Evolutionary conservation across 2,329 filamentous ascomycete species (phyloP), one percentile per base, ranked within the genome.

Genomic region (Epichloe sibirici): DNA sequence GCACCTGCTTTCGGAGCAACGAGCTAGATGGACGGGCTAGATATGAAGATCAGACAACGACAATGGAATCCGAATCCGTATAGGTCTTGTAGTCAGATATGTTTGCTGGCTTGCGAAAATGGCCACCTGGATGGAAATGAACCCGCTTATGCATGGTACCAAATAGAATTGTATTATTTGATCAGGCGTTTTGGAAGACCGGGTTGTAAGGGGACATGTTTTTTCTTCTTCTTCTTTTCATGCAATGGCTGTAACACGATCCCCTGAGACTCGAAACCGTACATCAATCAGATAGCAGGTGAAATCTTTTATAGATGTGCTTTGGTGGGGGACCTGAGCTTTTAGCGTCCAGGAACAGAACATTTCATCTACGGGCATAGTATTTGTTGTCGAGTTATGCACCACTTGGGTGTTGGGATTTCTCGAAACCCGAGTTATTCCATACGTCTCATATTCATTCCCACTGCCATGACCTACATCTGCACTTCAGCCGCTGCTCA

Each of bases 1-100:
- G 90, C 93, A 28, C 67, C 74, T 25, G 47, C 52, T 12, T 62
- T 62, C 48, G 60, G 58, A 38, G 55, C 51, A 40, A 55, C 42
- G 12, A 40, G 47, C 48, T 53, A 51, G 39, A 49, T 45, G 42
- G n/a, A 13, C 5, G 7, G 13, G 17, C 35, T 13, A 9, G 6
- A 5, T 34, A 31, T 5, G 12, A 42, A 31, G 3, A 15, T 5
- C 5, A 5, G 17, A 25, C 12, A 23, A 28, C 3, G 46, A 37
- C 15, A 28, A 37, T 17, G n/a, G 8, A 46, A 25, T 28, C 6
- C 21, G n/a, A 21, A 45, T 13, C 9, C 40, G 4, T 17, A 13
- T 3, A 17, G 13, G 23, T 2, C n/a, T 15, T 3, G 37, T 34
- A 45, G 13, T 5, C n/a, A 13, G 15, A 42, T 6, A 28, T 12